These are phyloP conservation scores for Trichoderma sp. DNA, from an alignment of 2,329 filamentous ascomycete genomes.

Conservation along the genomic window DNA sequence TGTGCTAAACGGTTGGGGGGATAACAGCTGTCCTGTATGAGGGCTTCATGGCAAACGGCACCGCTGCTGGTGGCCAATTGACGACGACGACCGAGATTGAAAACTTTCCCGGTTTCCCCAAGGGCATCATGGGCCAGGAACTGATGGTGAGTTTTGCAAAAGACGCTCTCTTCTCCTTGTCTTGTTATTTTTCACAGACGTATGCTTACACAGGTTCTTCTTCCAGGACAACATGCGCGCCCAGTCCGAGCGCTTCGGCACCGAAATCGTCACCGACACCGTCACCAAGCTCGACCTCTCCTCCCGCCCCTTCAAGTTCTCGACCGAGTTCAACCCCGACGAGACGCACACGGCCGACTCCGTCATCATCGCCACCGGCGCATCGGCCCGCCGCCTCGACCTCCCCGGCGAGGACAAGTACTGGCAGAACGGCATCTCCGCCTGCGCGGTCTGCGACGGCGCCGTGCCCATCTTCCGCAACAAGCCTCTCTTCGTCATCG, in stretches of 20 bases:
- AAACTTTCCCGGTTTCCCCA: conserved; percentile 95
- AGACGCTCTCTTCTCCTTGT: background rate
- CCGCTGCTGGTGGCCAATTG: conserved; percentile 91
- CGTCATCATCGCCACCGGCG: conserved; percentile 92
- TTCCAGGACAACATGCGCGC: conserved; percentile 77
- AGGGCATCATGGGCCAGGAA: conserved; percentile 80
- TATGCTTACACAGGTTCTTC: conserved; percentile 33
- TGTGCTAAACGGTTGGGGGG: background rate
- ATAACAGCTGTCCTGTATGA: conserved; percentile 80
- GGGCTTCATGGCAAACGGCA: conserved; percentile 96
- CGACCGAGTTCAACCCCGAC: conserved; percentile 83
- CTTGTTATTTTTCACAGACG: background rate
- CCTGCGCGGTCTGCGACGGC: conserved; percentile 96
- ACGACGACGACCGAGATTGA: conserved; percentile 98
- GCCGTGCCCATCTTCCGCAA: conserved; percentile 96
- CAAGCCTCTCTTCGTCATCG: conserved; percentile 92
- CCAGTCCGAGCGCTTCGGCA: conserved; percentile 90
- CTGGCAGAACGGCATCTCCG: conserved; percentile 96
- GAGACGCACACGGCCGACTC: conserved; percentile 85
- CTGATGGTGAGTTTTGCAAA: conserved; percentile 67
- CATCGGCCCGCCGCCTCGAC: conserved; percentile 80
- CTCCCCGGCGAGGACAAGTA: conserved; percentile 88
- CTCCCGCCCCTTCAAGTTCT: conserved; percentile 83
- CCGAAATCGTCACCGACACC: conserved; percentile 89
- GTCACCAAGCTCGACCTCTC: conserved; percentile 85